Evolutionary conservation across 768 basidiomycete genomes (phyloP), one percentile per base, ranked within the genome.

Genomic region (Termitomyces sp.): DNA sequence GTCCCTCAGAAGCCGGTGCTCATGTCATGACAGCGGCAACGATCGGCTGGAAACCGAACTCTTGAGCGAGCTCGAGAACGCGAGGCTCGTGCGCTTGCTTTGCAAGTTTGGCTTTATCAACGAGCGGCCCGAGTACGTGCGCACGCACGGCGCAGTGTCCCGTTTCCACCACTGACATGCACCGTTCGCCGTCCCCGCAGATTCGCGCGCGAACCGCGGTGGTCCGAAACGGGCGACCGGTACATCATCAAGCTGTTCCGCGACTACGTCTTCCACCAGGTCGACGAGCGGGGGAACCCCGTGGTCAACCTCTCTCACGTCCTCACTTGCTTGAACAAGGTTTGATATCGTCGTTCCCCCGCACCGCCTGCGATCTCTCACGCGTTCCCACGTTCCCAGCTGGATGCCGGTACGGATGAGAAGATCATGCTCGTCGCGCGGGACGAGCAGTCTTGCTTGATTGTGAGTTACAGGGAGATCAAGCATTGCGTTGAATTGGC

Each of bases 101-200:
- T 87, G 87, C 70, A 99, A 98, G 74, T 88, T 99, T 64, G 94
- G 94, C 0, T 98, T 99, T 72, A 98, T 99, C 75, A 98, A 98
- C 69, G 97, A 99, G 68, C 81, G 97, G n/a, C 96, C 97, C 3
- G 97, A 98, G 94, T 98, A 68, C 41, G 45, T 8, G n/a, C n/a
- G n/a, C n/a, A n/a, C n/a, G 13, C 5, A 4, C 4, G 4, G 10
- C 31, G 22, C 20, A 13, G 2, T 0, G 22, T 9, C 3, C 24
- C 1, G 24, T 13, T 22, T 16, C 29, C 8, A 44, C 54, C 4
- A 16, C 22, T 45, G 15, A 44, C 3, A 33, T 29, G n/a, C n/a
- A n/a, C n/a, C n/a, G n/a, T n/a, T n/a, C n/a, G n/a, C n/a, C 10
- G 4, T 24, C 16, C 45, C 10, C 31, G n/a, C 56, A 95, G 94